A percentile compares a stretch with the other conserved stretches of the same genome.
Evolutionary conservation across 2,329 filamentous ascomycete species (phyloP).

Genomic region (Cryphonectria japonica): DNA sequence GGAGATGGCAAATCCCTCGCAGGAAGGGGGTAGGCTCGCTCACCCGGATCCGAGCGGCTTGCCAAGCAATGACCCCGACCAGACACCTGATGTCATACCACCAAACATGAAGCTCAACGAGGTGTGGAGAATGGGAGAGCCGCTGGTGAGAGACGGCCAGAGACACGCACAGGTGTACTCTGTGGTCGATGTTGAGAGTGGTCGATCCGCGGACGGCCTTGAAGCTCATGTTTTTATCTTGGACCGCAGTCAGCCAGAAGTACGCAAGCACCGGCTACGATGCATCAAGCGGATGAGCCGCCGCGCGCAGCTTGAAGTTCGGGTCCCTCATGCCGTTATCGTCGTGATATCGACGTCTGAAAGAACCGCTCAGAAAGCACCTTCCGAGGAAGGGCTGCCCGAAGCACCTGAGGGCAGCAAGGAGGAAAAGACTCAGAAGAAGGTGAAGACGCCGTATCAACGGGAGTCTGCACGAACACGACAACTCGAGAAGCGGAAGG

Average conservation of each 20-base stretch:
- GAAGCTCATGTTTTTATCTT: conserved; percentile 13
- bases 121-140: neutral
- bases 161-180: conserved; percentile 8
- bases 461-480: neutral
- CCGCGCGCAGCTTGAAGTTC: neutral
- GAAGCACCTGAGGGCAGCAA: neutral
- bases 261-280: conserved; percentile 12
- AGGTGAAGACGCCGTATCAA: conserved; percentile 1
- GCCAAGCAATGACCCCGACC: neutral
- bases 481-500: conserved; percentile 1
- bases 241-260: conserved; percentile 1
- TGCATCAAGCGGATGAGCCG: conserved; percentile 14
- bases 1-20: too few relatives aligned
- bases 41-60: neutral
- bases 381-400: neutral
- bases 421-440: neutral
- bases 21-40: too few relatives aligned
- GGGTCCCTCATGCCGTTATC: neutral
- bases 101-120: conserved; percentile 12
- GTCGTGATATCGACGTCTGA: conserved; percentile 4
- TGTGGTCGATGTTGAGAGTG: neutral
- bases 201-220: neutral
- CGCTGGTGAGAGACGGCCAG: neutral
- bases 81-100: neutral
- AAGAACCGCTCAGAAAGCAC: neutral